A percentile compares a stretch with the other conserved stretches of the same genome.
phyloP scores from a whole-genome alignment of 345 rosid genomes.

The Arabidopsis thaliana region DNA sequence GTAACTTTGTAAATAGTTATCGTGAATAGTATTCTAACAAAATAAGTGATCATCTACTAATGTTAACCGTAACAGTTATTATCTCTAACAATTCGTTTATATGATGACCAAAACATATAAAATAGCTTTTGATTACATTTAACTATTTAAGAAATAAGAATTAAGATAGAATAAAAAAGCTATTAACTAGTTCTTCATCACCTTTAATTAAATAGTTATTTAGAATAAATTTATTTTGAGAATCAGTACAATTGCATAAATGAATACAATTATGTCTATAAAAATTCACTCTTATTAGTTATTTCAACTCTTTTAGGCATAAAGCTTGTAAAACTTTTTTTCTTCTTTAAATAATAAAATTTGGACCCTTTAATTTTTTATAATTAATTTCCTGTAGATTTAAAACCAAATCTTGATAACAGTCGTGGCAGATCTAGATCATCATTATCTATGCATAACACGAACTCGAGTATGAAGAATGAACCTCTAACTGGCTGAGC shows the following conservation, averaged over 20 bases:
- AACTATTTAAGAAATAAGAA: too few species aligned
- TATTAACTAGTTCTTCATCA: too few species aligned
- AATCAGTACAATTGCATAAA: not conserved
- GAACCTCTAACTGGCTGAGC: not conserved
- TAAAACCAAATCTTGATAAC: not conserved
- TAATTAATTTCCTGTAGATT: not conserved
- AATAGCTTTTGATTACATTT: not conserved
- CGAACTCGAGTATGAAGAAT: not conserved
- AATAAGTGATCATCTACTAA: not conserved
- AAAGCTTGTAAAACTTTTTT: not conserved
- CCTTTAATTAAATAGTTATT: too few species aligned
- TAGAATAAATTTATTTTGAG: not conserved
- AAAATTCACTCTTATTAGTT: not conserved
- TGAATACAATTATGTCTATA: not conserved
- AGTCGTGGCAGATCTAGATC: not conserved
- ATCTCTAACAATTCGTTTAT: not conserved
- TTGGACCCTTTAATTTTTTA: not conserved
- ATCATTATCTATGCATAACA: not conserved
- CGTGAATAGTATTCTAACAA: constrained; percentile 18
- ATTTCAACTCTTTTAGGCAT: not conserved
- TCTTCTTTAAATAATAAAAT: not conserved
- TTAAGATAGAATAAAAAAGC: not conserved
- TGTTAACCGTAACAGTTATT: not conserved
- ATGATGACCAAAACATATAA: not conserved
- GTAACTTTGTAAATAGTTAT: constrained; percentile 29